These are phyloP conservation scores for Lodderomyces beijingensis DNA, from an alignment of 1,139 yeast species.

Conservation along the genomic window DNA sequence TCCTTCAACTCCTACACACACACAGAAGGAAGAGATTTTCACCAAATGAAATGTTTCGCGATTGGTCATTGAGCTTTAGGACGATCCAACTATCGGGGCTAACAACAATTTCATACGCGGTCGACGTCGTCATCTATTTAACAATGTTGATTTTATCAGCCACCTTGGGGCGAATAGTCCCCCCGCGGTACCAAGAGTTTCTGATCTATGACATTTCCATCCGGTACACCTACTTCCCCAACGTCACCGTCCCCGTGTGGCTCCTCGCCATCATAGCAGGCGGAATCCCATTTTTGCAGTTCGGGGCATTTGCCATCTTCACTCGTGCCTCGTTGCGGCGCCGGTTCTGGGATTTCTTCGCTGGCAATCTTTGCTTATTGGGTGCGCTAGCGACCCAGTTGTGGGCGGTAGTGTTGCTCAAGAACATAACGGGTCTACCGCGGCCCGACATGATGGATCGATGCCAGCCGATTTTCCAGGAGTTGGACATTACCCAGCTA, in stretches of 20 bases:
- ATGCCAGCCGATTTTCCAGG: slow-evolving; percentile 28
- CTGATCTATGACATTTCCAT: slow-evolving; percentile 27
- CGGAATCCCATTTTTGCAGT: slow-evolving; percentile 29
- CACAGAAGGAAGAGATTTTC: too few relatives aligned
- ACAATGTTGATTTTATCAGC: slow-evolving; percentile 19
- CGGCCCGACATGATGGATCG: slow-evolving; percentile 46
- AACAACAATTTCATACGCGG: slow-evolving; percentile 27
- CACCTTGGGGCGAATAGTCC: slow-evolving; percentile 27
- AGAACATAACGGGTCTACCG: slow-evolving; percentile 42
- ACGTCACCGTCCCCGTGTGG: slow-evolving; percentile 32
- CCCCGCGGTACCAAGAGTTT: slow-evolving; percentile 42
- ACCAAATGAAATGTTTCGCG: slow-evolving; percentile 5
- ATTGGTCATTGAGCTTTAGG: slow-evolving; percentile 11
- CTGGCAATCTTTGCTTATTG: slow-evolving; percentile 31
- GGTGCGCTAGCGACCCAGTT: slow-evolving; percentile 41
- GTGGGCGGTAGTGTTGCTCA: slow-evolving; percentile 37
- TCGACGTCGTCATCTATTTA: slow-evolving; percentile 33
- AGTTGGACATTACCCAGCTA: slow-evolving; percentile 15
- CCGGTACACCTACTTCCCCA: slow-evolving; percentile 31
- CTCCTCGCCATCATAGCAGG: slow-evolving; percentile 25
- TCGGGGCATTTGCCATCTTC: slow-evolving; percentile 20
- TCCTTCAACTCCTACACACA: too few relatives aligned
- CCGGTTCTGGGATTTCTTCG: slow-evolving; percentile 40
- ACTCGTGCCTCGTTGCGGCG: slow-evolving; percentile 16
- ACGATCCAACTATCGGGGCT: slow-evolving; percentile 18